phyloP scores from a whole-genome alignment of 2,329 filamentous ascomycete genomes.

The Penicillium sp. region DNA sequence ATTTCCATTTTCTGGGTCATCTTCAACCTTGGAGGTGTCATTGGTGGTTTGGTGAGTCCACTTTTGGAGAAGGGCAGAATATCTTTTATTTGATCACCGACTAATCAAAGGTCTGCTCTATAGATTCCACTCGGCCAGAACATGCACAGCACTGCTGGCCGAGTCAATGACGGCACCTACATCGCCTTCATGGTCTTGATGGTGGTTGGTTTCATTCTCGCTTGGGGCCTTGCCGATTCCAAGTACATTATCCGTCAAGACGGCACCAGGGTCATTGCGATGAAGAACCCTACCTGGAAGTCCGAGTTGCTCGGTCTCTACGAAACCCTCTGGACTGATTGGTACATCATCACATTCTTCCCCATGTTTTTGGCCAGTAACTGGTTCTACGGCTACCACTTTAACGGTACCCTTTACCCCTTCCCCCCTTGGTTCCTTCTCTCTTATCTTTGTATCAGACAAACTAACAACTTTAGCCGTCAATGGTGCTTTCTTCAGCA shows the following conservation, averaged over 20 bases:
- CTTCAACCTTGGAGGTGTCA: slow-evolving; percentile 89
- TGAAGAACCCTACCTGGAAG: slow-evolving; percentile 88
- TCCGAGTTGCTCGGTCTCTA: slow-evolving; percentile 77
- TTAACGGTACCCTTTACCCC: slow-evolving; percentile 56
- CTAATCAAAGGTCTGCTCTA: slow-evolving; percentile 3
- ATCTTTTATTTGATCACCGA: not conserved
- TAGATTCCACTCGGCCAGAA: slow-evolving; percentile 54
- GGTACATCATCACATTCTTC: slow-evolving; percentile 76
- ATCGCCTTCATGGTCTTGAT: slow-evolving; percentile 87
- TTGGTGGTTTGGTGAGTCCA: slow-evolving; percentile 70
- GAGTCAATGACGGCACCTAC: slow-evolving; percentile 75
- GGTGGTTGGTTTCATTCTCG: slow-evolving; percentile 70
- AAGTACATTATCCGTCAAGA: slow-evolving; percentile 75
- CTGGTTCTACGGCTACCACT: slow-evolving; percentile 81
- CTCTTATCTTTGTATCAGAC: too few species aligned
- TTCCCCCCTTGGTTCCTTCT: too few species aligned
- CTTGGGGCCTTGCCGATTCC: slow-evolving; percentile 73
- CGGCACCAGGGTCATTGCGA: slow-evolving; percentile 79
- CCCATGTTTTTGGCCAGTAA: slow-evolving; percentile 83
- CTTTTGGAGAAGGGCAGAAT: not conserved
- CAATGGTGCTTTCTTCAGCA: slow-evolving; percentile 73
- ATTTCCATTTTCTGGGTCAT: slow-evolving; percentile 95
- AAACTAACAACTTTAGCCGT: slow-evolving; percentile 45
- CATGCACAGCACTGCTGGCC: slow-evolving; percentile 45
- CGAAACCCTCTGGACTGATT: slow-evolving; percentile 72